A percentile compares a stretch with the other conserved stretches of the same genome.
These are phyloP conservation scores for Yarrowia sp. DNA, from an alignment of 805 yeast genomes.

Conservation along the genomic window DNA sequence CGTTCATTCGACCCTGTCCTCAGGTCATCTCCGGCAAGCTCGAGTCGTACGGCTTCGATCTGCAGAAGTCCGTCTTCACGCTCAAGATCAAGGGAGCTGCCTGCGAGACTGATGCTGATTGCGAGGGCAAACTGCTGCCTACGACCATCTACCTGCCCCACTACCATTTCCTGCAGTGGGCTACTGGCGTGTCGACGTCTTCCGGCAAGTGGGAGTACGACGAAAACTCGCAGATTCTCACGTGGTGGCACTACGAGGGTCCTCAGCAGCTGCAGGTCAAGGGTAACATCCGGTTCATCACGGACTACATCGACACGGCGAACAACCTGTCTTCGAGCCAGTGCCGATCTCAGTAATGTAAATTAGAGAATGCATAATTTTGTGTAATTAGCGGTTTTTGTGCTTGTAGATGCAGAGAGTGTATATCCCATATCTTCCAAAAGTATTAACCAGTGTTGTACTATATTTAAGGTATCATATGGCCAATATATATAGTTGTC, in stretches of 20 bases:
- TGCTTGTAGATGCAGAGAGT: too few species aligned
- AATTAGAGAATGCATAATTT: too few species aligned
- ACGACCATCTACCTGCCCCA: constrained; percentile 68
- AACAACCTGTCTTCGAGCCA: constrained; percentile 17
- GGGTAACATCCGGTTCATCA: constrained; percentile 19
- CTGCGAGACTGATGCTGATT: constrained; percentile 3
- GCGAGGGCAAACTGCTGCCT: constrained; percentile 43
- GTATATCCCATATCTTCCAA: too few species aligned
- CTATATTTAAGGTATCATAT: too few species aligned
- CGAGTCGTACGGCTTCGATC: constrained; percentile 55
- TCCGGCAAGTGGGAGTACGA: constrained; percentile 59
- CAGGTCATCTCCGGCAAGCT: constrained; percentile 61
- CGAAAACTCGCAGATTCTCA: constrained; percentile 52
- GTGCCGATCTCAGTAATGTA: constrained; percentile 8
- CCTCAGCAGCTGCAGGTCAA: constrained; percentile 25
- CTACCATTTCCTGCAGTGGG: constrained; percentile 61
- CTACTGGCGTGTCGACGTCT: constrained; percentile 49
- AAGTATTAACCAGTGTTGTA: too few species aligned
- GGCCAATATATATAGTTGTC: too few species aligned
- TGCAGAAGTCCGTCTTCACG: constrained; percentile 47
- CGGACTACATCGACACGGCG: constrained; percentile 23
- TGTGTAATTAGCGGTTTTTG: too few species aligned
- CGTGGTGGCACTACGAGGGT: constrained; percentile 59
- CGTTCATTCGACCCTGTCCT: constrained; percentile 77
- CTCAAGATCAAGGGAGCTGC: constrained; percentile 45